Evolutionary conservation across 352 stramenopile species (phyloP), one percentile per base, ranked within the genome.

Genomic region (Globisporangium okanoganense): DNA sequence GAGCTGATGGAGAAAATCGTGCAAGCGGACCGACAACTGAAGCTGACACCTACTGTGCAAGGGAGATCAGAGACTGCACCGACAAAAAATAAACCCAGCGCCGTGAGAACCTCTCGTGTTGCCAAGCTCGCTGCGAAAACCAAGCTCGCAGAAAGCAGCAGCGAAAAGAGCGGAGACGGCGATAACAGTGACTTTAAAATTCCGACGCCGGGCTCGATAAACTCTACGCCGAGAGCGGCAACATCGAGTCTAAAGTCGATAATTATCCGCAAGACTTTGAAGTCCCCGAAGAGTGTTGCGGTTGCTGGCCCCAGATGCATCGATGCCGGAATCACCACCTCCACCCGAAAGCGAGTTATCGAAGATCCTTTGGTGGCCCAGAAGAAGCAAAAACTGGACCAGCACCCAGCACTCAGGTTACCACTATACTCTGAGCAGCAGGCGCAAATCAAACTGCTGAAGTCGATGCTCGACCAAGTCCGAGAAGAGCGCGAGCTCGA

Each of bases 401-500:
- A 25, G 16, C 47, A 4, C 2, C 38, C 38, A 3, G 16, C 38
- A 4, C 38, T 44, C 14, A 44, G 20, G 38, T 44, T 18, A 16
- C 2, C 38, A 20, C 5, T 44, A 4, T 44, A 44, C 16, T 20
- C 7, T 1, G 16, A 53, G 20, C 47, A 53, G 13, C 45, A 52
- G 12, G 22, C 31, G 14, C 47, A 53, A 12, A 38, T 38, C 14
- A 31, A 36, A 7, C n/a, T 53, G 3, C 9, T 53, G 14, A 31
- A 38, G 14, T 53, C 47, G 20, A 53, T 53, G 24, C 16, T 53
- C 14, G 47, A 53, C 47, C 25, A 53, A 36, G 31, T 53, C 5
- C 25, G 25, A 53, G 47, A 53, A 53, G 47, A 53, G 47, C 47
- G 47, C 3, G 25, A 53, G 5, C 16, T 53, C 25, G 47, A 53